phyloP scores from a whole-genome alignment of 306 rosid genomes.

The Ammopiptanthus mongolicus region DNA sequence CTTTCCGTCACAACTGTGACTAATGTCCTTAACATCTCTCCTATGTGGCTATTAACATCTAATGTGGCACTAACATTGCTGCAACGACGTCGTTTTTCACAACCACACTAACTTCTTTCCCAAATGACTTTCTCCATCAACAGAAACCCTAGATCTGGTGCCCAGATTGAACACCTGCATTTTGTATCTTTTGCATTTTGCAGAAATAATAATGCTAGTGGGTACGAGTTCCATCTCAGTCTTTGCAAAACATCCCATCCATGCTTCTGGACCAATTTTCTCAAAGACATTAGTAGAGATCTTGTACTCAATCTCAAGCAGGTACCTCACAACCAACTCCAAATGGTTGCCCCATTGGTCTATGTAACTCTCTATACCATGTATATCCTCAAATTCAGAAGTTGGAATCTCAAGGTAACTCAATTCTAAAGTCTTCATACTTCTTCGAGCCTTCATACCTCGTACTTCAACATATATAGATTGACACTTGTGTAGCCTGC shows the following conservation, averaged over 20 bases:
- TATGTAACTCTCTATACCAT: slow-evolving; percentile 30
- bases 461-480: slow-evolving; percentile 53
- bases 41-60: too few species aligned
- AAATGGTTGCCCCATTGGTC: slow-evolving; percentile 67
- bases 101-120: too few species aligned
- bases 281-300: slow-evolving; percentile 48
- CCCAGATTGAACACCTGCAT: too few species aligned
- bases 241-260: slow-evolving; percentile 48
- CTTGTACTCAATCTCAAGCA: slow-evolving; percentile 45
- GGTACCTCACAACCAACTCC: slow-evolving; percentile 49
- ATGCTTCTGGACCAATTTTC: slow-evolving; percentile 36
- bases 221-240: too few species aligned
- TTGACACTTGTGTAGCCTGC: slow-evolving; percentile 44
- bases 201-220: too few species aligned
- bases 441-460: slow-evolving; percentile 41
- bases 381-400: slow-evolving; percentile 30
- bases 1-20: fast-evolving
- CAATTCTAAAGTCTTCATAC: slow-evolving; percentile 61
- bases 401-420: slow-evolving; percentile 51
- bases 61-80: too few species aligned
- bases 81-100: fast-evolving
- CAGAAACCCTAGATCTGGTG: too few species aligned
- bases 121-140: too few species aligned
- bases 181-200: too few species aligned
- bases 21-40: too few species aligned